Percentiles rank a stretch among this genome's conserved stretches.
These are phyloP conservation scores for Solanum hybrid DNA, from an alignment of 305 asterid genomes.

Conservation along the genomic window DNA sequence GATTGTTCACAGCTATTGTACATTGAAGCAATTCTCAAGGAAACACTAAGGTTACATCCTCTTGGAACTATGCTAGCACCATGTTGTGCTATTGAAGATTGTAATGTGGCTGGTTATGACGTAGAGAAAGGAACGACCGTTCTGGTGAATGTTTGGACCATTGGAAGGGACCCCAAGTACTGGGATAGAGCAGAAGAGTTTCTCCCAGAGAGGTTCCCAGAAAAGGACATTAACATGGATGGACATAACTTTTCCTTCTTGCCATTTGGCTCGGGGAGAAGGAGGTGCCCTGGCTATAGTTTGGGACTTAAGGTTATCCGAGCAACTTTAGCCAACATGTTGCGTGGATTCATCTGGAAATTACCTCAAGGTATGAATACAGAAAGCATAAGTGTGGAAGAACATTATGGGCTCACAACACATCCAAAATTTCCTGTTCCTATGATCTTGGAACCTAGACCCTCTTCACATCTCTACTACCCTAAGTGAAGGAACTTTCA, in stretches of 20 bases:
- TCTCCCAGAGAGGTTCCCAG: slow-evolving; percentile 33
- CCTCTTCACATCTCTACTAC: slow-evolving; percentile 9
- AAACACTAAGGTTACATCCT: slow-evolving; percentile 26
- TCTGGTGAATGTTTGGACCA: slow-evolving; percentile 16
- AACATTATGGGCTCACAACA: slow-evolving; percentile 22
- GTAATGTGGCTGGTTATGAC: slow-evolving; percentile 21
- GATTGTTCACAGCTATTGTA: slow-evolving; percentile 9
- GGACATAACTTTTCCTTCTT: slow-evolving; percentile 24
- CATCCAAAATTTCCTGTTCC: slow-evolving; percentile 24
- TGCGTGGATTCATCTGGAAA: slow-evolving; percentile 30
- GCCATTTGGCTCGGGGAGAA: slow-evolving; percentile 37
- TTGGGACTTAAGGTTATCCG: slow-evolving; percentile 31
- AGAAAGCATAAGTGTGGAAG: slow-evolving; percentile 27
- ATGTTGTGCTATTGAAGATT: slow-evolving; percentile 20
- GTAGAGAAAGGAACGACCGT: slow-evolving; percentile 17
- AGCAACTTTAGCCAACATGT: slow-evolving; percentile 27
- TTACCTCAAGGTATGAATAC: slow-evolving; percentile 13
- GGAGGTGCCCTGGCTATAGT: slow-evolving; percentile 30
- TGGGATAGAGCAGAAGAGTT: slow-evolving; percentile 24
- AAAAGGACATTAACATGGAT: slow-evolving; percentile 13
- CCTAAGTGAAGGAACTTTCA: too few species aligned
- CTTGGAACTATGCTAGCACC: slow-evolving; percentile 17
- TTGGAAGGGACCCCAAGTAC: slow-evolving; percentile 14
- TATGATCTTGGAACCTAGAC: slow-evolving; percentile 26
- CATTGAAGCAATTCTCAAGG: slow-evolving; percentile 22